phyloP scores from a whole-genome alignment of 257 asterid species.

The Capsicum pubescens region DNA sequence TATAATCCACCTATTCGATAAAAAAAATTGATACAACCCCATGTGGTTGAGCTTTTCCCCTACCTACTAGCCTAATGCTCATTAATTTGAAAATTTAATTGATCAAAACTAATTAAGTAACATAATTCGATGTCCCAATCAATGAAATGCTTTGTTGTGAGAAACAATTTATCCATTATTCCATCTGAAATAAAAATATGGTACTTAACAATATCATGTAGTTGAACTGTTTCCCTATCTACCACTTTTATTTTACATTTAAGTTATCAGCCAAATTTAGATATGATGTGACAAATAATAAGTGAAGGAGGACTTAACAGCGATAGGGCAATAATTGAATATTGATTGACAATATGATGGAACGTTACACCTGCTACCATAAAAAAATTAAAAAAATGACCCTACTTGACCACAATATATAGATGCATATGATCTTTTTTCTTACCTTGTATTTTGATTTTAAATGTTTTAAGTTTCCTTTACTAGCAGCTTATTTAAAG shows the following conservation, averaged over 20 bases:
- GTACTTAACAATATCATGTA: neutral
- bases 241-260: neutral
- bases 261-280: conserved; percentile 1
- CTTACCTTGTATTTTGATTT: neutral
- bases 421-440: neutral
- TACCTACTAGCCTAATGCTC: neutral
- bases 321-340: conserved; percentile 5
- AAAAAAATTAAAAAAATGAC: neutral
- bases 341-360: conserved; percentile 38
- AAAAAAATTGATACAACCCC: neutral
- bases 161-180: conserved; percentile 14
- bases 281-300: conserved; percentile 19
- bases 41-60: neutral
- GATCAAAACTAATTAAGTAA: neutral
- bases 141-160: conserved; percentile 20
- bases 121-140: conserved; percentile 14
- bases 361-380: conserved; percentile 38
- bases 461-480: neutral
- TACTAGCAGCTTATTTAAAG: neutral
- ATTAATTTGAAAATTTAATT: neutral
- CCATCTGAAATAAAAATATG: neutral
- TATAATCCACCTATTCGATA: neutral
- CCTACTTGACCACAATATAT: neutral
- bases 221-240: conserved; percentile 10
- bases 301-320: conserved; percentile 1